These are phyloP conservation scores for Fusarium pseudonygamai DNA, from an alignment of 2,329 filamentous ascomycete genomes.

Conservation along the genomic window DNA sequence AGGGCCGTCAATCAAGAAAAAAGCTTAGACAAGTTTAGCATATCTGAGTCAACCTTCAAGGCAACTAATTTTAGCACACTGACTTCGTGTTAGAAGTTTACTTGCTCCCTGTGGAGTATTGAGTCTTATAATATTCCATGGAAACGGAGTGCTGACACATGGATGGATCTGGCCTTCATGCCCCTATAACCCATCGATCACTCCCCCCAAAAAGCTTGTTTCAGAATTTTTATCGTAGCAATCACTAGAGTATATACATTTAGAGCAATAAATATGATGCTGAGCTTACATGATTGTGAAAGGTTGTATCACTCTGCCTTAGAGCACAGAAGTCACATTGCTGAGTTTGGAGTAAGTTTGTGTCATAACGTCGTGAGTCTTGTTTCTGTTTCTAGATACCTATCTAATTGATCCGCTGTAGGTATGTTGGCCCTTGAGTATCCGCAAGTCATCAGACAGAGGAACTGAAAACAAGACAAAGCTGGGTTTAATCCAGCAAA, in stretches of 20 bases:
- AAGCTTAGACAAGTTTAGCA: too few species aligned
- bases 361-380: conserved; percentile 28
- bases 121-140: too few species aligned
- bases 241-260: not conserved
- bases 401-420: conserved; percentile 21
- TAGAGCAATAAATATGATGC: accelerated
- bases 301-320: accelerated
- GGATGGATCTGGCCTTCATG: not conserved
- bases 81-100: too few species aligned
- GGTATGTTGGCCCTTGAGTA: not conserved
- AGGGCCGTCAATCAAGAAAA: too few species aligned
- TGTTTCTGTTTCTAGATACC: conserved; percentile 16
- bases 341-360: not conserved
- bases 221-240: not conserved
- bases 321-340: not conserved
- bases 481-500: not conserved
- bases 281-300: not conserved
- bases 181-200: not conserved
- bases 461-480: conserved; percentile 11
- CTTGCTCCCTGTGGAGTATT: accelerated
- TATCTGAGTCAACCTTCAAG: too few species aligned
- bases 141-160: not conserved
- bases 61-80: too few species aligned
- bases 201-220: not conserved
- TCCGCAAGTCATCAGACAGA: not conserved